Evolutionary conservation across 768 basidiomycete genomes (phyloP), one percentile per base, ranked within the genome.

Genomic region (Boletus fagicola): DNA sequence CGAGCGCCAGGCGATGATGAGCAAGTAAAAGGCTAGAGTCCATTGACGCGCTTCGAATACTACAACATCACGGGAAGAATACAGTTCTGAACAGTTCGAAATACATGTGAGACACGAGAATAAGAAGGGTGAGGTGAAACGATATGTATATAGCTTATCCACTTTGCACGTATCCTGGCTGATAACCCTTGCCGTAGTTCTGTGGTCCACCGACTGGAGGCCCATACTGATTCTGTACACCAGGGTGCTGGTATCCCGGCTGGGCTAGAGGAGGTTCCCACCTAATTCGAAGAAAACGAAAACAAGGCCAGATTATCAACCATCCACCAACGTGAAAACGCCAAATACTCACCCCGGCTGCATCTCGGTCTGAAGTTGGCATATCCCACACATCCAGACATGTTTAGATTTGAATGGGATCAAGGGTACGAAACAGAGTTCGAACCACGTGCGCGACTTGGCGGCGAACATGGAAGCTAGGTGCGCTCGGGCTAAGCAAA

Each of bases 371-470:
- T 75, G 78, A 79, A 87, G 87, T 55, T 85, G 83, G 66, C 89
- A 92, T 57, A 86, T 88, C 24, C 76, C 77, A 70, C 89, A 92
- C 56, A 85, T 66, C 86, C 88, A 90, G 50, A 91, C 72, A 53
- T 80, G 81, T 53, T 80, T 80, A 48, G 80, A 80, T 24, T 71
- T 79, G 63, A 90, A 74, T 2, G 89, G 89, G 43, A 91, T 70
- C 54, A 92, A 72, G 24, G 86, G 89, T 15, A 92, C 77, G 70
- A 83, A 88, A 74, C 85, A 90, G 45, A 92, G 67, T 70, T 89
- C 86, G 66, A 92, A 87, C 89, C 88, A 90, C 38, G 74, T 81
- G 53, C 83, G 83, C 35, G 79, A 78, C 68, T 87, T 88, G 31
- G 85, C 85, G 31, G 80, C 74, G 49, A 84, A 72, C 54, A 88